Conservation (phyloP, 148 eudicot genomes). For the Euryodendron excelsum region DNA sequence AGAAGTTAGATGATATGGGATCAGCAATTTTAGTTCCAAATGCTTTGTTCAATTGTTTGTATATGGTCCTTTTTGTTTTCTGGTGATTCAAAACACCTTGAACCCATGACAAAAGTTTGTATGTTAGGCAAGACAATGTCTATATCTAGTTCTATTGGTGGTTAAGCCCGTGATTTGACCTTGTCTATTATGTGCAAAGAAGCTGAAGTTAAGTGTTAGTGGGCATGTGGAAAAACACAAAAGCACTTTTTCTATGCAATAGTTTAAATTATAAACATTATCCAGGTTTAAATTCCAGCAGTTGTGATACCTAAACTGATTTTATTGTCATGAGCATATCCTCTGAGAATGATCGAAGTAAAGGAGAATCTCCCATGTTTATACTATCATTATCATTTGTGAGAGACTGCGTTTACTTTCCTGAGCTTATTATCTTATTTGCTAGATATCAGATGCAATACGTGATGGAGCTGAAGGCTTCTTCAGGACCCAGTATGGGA, state of each 20-base stretch:
- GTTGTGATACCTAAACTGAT: no score
- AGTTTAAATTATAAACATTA: neutral
- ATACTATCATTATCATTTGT: conserved; percentile 10
- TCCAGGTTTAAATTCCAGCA: neutral
- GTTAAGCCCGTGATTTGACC: neutral
- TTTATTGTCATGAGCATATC: neutral
- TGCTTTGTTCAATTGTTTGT: neutral
- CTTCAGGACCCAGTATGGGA: conserved; percentile 94
- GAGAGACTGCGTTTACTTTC: neutral
- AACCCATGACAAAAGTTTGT: no score
- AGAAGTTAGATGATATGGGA: neutral
- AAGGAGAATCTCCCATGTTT: neutral
- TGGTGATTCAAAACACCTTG: neutral
- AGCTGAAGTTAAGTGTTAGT: neutral
- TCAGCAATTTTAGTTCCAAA: neutral
- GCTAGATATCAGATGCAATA: conserved; percentile 96
- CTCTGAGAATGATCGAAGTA: neutral
- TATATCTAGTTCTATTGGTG: neutral
- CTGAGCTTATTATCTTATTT: conserved; percentile 38
- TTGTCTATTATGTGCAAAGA: neutral
- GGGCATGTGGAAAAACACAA: neutral
- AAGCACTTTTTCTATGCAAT: neutral
- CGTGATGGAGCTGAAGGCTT: conserved; percentile 99
- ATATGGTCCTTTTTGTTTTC: neutral
- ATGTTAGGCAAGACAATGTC: no score